These are phyloP conservation scores for Globisporangium acanthophoron DNA, from an alignment of 352 stramenopile genomes.

Conservation along the genomic window DNA sequence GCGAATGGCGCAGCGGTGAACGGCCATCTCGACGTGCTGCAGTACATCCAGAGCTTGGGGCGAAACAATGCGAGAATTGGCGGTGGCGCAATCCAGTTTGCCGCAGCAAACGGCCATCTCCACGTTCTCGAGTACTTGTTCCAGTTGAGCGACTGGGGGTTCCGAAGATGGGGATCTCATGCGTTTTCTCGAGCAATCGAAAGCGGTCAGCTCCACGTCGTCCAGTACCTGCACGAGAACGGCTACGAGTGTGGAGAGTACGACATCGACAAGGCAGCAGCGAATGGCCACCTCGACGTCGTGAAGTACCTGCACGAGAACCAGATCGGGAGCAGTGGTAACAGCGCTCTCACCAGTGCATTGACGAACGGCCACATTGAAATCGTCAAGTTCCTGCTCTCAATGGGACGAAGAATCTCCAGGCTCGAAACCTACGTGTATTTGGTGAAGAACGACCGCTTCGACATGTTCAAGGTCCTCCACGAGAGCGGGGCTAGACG, in stretches of 20 bases:
- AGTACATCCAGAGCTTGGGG: slow-evolving; percentile 12
- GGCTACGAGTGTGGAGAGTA: background rate
- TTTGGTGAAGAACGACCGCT: background rate
- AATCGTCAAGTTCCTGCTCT: background rate
- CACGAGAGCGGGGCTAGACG: too few relatives aligned
- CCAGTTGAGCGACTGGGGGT: background rate
- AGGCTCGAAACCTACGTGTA: too few relatives aligned
- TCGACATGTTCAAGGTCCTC: too few relatives aligned
- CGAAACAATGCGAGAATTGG: background rate
- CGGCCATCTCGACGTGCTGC: slow-evolving; percentile 23
- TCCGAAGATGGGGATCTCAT: slow-evolving; percentile 8
- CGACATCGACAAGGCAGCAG: background rate
- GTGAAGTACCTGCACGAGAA: background rate
- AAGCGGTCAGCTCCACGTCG: slow-evolving; percentile 5
- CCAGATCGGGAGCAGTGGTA: background rate
- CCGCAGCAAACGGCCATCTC: slow-evolving; percentile 13
- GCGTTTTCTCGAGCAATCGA: background rate
- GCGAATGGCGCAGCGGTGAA: background rate
- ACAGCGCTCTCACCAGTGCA: too few relatives aligned
- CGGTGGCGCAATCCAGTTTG: background rate
- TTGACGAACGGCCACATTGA: background rate
- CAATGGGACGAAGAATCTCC: background rate
- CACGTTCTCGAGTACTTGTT: slow-evolving; percentile 31
- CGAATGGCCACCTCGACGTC: background rate
- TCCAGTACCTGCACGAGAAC: background rate